Evolutionary conservation across 192 early-diverging fungal genomes (phyloP).

Genomic region (Coemansia aciculifera): DNA sequence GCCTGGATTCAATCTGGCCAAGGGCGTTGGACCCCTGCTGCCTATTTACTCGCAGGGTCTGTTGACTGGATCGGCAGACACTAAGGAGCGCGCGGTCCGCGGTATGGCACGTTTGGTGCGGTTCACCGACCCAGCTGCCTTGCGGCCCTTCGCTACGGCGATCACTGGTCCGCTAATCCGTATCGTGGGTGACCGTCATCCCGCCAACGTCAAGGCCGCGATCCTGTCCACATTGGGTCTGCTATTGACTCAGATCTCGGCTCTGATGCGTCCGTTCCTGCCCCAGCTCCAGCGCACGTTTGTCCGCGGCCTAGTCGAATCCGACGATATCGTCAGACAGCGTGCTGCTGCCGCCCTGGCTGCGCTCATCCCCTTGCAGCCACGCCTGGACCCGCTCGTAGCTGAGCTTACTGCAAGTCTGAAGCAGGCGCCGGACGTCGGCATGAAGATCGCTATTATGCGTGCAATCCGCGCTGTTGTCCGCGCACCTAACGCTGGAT

Average conservation of each 20-base stretch:
- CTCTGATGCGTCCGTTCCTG: constrained; percentile 92
- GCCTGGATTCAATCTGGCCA: constrained; percentile 87
- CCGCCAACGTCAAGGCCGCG: constrained; percentile 87
- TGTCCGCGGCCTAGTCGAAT: constrained; percentile 82
- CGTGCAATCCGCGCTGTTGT: constrained; percentile 34
- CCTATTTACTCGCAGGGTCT: constrained; percentile 93
- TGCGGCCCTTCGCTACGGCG: constrained; percentile 89
- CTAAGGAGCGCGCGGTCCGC: constrained; percentile 81
- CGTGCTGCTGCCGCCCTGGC: constrained; percentile 77
- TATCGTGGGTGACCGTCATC: constrained; percentile 93
- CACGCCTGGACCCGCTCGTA: constrained; percentile 47
- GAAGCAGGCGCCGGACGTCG: constrained; percentile 20
- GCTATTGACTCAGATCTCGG: constrained; percentile 80
- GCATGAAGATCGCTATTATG: constrained; percentile 41
- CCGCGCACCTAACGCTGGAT: constrained; percentile 17
- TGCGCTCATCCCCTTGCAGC: constrained; percentile 55
- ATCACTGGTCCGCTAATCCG: constrained; percentile 98
- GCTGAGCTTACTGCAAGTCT: constrained; percentile 36
- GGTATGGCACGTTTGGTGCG: constrained; percentile 78
- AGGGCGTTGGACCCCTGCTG: constrained; percentile 87
- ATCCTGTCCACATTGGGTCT: constrained; percentile 84
- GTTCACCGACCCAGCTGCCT: constrained; percentile 60
- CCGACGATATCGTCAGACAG: constrained; percentile 72
- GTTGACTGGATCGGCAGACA: constrained; percentile 80
- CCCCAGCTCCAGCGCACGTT: constrained; percentile 98